Percentiles rank a stretch among this genome's conserved stretches.
Evolutionary conservation across 2,329 filamentous ascomycete species (phyloP).

Genomic region (Ilyonectria sp.): DNA sequence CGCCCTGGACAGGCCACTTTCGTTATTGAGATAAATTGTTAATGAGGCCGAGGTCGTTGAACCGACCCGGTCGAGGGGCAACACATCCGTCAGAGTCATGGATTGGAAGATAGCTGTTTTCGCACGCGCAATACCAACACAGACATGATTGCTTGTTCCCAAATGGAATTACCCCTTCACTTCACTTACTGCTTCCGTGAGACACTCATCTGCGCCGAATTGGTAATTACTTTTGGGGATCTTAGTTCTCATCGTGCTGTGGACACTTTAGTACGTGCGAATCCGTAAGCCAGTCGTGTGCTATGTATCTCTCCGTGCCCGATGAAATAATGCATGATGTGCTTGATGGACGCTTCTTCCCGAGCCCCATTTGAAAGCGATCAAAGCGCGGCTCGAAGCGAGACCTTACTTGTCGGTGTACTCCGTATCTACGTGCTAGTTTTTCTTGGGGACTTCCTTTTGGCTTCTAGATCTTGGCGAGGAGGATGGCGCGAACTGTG

Average conservation of each 20-base stretch:
- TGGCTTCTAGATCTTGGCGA: neutral
- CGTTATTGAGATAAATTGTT: constrained; percentile 43
- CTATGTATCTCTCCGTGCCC: neutral
- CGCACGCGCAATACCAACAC: constrained; percentile 36
- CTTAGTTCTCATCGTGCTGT: too few relatives aligned
- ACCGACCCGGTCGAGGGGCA: constrained; percentile 31
- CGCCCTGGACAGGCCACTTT: constrained; percentile 42
- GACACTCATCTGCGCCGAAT: neutral
- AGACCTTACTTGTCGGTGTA: neutral
- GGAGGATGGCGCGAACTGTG: neutral
- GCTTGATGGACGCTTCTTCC: neutral
- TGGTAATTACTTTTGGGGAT: neutral
- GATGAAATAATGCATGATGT: neutral
- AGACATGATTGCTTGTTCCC: constrained; percentile 36
- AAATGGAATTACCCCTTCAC: neutral
- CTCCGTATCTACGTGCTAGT: neutral
- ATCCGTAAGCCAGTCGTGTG: neutral
- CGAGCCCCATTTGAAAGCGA: neutral
- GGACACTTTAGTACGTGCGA: neutral
- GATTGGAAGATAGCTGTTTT: constrained; percentile 31
- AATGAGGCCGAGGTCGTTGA: constrained; percentile 39
- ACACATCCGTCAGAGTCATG: constrained; percentile 25
- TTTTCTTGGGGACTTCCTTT: neutral
- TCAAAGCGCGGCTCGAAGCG: neutral
- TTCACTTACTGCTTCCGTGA: neutral